Evolutionary conservation across 2,329 filamentous ascomycete species (phyloP), one percentile per base, ranked within the genome.

Genomic region (Exophiala dermatitidis): DNA sequence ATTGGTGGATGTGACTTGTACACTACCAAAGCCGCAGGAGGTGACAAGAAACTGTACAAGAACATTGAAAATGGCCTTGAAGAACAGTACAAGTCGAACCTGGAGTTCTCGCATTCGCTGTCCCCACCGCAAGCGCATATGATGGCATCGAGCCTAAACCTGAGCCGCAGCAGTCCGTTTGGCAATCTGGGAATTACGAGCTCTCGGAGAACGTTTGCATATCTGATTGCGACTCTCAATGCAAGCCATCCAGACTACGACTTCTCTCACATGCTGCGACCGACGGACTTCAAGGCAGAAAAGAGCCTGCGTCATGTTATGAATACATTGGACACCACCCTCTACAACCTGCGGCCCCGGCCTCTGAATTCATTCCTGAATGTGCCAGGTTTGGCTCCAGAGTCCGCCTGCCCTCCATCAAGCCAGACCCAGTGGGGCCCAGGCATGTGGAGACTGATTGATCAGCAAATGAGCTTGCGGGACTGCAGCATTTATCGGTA

Each of bases 1-100:
- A 85, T 90, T 30, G 93, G 93, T 64, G 88, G 88, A 60, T 97
- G 91, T 77, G 93, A 98, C 70, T 79, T 97, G 12, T 98, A 96
- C 76, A 97, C 91, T 6, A 96, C 90, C 29, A 98, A 98, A 72
- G 90, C 93, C 31, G 90, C 91, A 51, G 90, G 90, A 43, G 85
- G 85, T 59, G 93, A 98, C 69, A 96, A 96, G 80, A 97, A 97
- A 68, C 77, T 98, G 5, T 96, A 96, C 77, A 94, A 90, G 72
- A 88, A 85, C 67, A 97, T 98, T 67, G 90, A 96, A 68, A 83
- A 87, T 66, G 90, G 88, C 31, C 81, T 98, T 54, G 90, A 94
- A 69, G 86, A 87, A 36, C 89, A 95, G 70, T 90, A 97, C 77
- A 87, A 90, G 63, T 88, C 90, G 5, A 81, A 95, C 1, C 77